phyloP scores from a whole-genome alignment of 495 filamentous ascomycete species.

The Penicillium goetzii region DNA sequence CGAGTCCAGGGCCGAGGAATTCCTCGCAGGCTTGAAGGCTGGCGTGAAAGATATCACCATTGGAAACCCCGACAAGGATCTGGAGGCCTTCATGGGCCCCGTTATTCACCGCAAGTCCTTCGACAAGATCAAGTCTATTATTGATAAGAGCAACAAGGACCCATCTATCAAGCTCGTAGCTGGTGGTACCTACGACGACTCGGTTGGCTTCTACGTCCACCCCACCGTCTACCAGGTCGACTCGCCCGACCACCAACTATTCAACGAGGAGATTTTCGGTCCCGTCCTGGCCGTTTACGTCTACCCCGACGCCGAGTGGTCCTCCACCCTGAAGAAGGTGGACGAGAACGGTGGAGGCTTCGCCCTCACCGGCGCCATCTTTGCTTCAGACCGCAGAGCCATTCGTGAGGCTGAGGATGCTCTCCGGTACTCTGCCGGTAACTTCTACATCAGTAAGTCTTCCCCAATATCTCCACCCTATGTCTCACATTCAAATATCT shows the following conservation, averaged over 20 bases:
- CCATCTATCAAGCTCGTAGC: constrained; percentile 62
- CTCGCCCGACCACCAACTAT: constrained; percentile 64
- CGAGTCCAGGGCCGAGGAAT: constrained; percentile 64
- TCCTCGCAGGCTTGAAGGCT: constrained; percentile 56
- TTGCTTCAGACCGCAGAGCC: constrained; percentile 68
- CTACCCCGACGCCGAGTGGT: constrained; percentile 67
- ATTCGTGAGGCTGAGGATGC: constrained; percentile 72
- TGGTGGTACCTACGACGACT: constrained; percentile 71
- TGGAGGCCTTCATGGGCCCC: constrained; percentile 72
- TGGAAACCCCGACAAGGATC: constrained; percentile 62
- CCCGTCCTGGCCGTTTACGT: constrained; percentile 71
- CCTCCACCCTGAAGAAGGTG: constrained; percentile 55
- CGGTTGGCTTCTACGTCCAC: constrained; percentile 69
- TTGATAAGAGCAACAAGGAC: constrained; percentile 71
- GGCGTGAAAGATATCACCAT: constrained; percentile 47
- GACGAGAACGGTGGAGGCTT: constrained; percentile 66
- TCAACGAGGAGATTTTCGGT: constrained; percentile 77
- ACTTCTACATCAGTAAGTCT: constrained; percentile 75
- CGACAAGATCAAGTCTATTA: constrained; percentile 67
- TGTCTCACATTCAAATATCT: background rate
- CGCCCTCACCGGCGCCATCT: constrained; percentile 77
- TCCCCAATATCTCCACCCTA: background rate
- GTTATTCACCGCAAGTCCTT: constrained; percentile 77
- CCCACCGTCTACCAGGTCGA: constrained; percentile 72
- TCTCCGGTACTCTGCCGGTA: constrained; percentile 77